These are phyloP conservation scores for Isoetes engelmannii DNA, from an alignment of 83 land plant genomes.

Conservation along the genomic window DNA sequence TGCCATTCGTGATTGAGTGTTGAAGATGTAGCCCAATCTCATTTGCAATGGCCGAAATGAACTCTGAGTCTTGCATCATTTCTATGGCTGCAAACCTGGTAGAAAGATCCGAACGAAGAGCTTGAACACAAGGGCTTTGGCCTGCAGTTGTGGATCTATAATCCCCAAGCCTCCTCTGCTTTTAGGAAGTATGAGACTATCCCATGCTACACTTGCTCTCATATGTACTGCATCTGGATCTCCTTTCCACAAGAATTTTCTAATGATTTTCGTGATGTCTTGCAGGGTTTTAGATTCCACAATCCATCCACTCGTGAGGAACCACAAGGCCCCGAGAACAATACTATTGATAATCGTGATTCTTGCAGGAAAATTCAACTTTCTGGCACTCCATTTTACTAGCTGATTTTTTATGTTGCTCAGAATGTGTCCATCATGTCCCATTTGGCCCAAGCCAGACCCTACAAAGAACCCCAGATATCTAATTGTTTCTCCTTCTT, in stretches of 20 bases:
- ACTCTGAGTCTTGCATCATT: too few species aligned
- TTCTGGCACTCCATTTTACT: background rate
- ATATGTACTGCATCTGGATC: background rate
- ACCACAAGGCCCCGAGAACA: constrained; percentile 13
- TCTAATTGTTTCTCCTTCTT: background rate
- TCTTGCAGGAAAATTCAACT: too few species aligned
- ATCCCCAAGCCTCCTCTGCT: background rate
- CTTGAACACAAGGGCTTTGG: background rate
- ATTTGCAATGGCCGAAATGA: too few species aligned
- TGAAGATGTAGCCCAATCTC: too few species aligned
- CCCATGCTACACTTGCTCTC: constrained; percentile 21
- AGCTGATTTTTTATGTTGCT: background rate
- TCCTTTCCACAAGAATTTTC: constrained; percentile 12
- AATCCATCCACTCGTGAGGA: background rate
- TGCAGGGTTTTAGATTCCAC: background rate
- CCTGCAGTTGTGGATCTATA: constrained; percentile 4
- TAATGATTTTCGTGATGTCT: background rate
- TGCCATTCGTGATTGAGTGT: too few species aligned
- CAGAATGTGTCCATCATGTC: background rate
- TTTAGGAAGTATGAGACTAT: constrained; percentile 9
- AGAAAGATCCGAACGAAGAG: constrained; percentile 2
- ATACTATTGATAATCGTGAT: constrained; percentile 3
- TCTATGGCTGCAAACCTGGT: constrained; percentile 8
- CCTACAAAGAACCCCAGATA: background rate
- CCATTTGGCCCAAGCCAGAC: background rate